Conservation (phyloP, 371 early-diverging fungal species). For the Mortierella sp. region DNA sequence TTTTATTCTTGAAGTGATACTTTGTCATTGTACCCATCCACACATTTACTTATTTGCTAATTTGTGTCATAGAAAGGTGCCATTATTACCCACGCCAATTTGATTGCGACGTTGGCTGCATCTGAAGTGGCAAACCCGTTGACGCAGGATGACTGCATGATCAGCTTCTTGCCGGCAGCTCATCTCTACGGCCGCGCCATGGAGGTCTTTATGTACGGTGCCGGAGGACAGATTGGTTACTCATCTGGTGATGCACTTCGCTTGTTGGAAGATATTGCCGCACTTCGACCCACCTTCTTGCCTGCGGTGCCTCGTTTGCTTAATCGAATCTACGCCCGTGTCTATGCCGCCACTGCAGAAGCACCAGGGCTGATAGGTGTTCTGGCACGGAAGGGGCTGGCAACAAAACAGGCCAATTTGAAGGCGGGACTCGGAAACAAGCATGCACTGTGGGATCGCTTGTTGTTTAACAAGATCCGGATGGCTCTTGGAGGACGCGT, state of each 20-base stretch:
- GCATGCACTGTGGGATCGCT: conserved; percentile 89
- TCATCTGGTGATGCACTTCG: conserved; percentile 85
- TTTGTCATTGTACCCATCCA: neutral
- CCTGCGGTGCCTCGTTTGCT: neutral
- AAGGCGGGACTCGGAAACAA: conserved; percentile 70
- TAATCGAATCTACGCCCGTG: neutral
- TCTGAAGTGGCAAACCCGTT: conserved; percentile 26
- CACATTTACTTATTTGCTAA: neutral
- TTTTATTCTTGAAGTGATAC: neutral
- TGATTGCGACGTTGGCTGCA: conserved; percentile 54
- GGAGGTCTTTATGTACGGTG: conserved; percentile 61
- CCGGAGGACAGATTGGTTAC: conserved; percentile 81
- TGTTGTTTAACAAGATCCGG: conserved; percentile 92
- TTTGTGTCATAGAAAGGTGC: conserved; percentile 69
- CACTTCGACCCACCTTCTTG: conserved; percentile 15
- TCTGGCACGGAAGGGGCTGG: neutral
- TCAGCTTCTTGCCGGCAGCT: conserved; percentile 87
- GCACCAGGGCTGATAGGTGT: neutral
- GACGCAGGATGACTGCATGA: conserved; percentile 58
- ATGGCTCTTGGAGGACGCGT: conserved; percentile 93
- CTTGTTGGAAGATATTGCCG: conserved; percentile 84
- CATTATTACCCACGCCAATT: conserved; percentile 73
- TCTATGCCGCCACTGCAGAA: neutral
- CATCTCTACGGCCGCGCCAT: conserved; percentile 89
- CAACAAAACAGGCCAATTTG: neutral